Base-by-base conservation (phyloP, 2,329 filamentous ascomycete species). In the Elsinoe necatrix region DNA sequence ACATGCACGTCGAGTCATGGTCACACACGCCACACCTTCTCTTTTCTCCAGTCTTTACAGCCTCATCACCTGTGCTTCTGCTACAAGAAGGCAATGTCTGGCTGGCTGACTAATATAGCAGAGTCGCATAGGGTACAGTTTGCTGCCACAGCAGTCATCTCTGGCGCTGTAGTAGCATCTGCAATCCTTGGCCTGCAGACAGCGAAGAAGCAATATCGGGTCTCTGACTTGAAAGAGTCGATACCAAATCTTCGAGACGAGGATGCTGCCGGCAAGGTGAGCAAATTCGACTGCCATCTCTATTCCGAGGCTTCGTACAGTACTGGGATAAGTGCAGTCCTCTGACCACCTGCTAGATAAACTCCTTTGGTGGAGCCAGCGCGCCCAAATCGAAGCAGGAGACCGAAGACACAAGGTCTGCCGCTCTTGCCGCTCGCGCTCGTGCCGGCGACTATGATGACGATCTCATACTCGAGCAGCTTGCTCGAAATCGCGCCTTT, bases 401-500 rank as follows among this genome's bases (percentile, higher is more conserved):
- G 55, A 72, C 72, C 61, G 81, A 84, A 66, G 82, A 85, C 63
- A 76, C 80, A 64, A 73, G 77, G 60, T 77, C 78, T 62, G 76
- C 78, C 57, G 77, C 76, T 58, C 74, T 85, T 43, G 82, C 82
- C 39, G 74, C 77, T 56, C 73, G 80, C 64, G 82, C 82, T 37
- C 77, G 81, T 60, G 74, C 78, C 62, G 82, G 82, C 20, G 81
- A 84, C 63, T 85, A 84, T 60, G 81, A 84, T 67, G 80, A 85
- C 62, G 91, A 93, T 65, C 80, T 98, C 42, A 92, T 97, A 57
- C 80, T 95, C 47, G 93, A 98, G 73, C 93, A 98, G 71, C 80
- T 98, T 11, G 91, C 92, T 1, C 85, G 93, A 51, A 97, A 96
- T 69, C 82, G 88, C 55, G 90, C 93, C 27, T 98, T 98, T 68